Evolutionary conservation across 768 basidiomycete species (phyloP).

Genomic region (Tulasnella sp.): DNA sequence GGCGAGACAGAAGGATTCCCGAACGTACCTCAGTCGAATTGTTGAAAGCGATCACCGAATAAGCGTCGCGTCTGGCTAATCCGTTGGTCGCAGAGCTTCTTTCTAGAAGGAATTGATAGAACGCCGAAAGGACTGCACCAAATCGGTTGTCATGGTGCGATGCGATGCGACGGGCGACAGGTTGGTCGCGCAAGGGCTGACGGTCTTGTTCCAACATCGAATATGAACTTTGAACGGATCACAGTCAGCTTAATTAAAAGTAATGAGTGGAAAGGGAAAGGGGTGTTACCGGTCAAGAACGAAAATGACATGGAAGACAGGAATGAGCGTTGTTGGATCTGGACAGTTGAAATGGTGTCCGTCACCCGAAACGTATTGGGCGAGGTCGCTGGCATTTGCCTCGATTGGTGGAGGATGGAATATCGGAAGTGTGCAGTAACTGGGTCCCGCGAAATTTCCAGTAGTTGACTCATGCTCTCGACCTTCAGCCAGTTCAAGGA

Average conservation of each 20-base stretch:
- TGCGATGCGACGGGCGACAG: slow-evolving; percentile 48
- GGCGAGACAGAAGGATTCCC: no score
- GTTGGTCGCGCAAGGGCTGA: slow-evolving; percentile 52
- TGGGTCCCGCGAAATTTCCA: slow-evolving; percentile 52
- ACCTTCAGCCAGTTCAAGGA: slow-evolving; percentile 43
- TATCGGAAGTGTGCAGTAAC: slow-evolving; percentile 58
- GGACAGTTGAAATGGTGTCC: slow-evolving; percentile 60
- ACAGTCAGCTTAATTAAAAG: not conserved
- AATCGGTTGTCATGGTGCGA: slow-evolving; percentile 52
- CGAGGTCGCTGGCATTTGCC: slow-evolving; percentile 39
- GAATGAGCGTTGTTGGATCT: slow-evolving; percentile 50
- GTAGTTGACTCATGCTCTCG: slow-evolving; percentile 54
- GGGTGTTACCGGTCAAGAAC: slow-evolving; percentile 54
- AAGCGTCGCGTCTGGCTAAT: slow-evolving; percentile 53
- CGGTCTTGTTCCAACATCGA: slow-evolving; percentile 55
- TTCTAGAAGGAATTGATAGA: slow-evolving; percentile 61
- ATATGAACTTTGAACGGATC: slow-evolving; percentile 47
- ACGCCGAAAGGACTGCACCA: slow-evolving; percentile 61
- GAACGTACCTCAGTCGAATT: slow-evolving; percentile 2
- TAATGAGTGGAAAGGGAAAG: slow-evolving; percentile 8
- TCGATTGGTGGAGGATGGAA: slow-evolving; percentile 52
- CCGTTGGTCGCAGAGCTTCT: slow-evolving; percentile 42
- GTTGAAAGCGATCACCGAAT: slow-evolving; percentile 60
- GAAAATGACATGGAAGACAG: slow-evolving; percentile 37
- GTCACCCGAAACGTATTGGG: slow-evolving; percentile 55